Evolutionary conservation across 1,139 yeast species (phyloP).

Genomic region (Debaryomyces singareniensis): DNA sequence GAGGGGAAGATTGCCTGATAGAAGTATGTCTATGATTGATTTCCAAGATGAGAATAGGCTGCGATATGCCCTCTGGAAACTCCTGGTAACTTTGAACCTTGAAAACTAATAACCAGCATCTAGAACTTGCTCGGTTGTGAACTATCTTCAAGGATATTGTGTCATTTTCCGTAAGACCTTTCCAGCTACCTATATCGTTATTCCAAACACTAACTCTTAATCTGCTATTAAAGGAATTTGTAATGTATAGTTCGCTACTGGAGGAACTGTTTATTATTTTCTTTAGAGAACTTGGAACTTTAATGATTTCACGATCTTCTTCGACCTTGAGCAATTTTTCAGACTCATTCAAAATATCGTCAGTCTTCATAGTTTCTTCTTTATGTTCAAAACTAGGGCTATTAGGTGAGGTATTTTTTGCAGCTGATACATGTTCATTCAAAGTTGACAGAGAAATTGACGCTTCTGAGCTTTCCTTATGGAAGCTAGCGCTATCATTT

Average conservation of each 20-base stretch:
- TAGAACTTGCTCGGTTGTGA: constrained; percentile 25
- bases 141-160: constrained; percentile 33
- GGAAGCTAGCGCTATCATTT: too few species aligned
- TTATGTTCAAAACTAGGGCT: constrained; percentile 1
- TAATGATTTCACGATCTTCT: constrained; percentile 14
- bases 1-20: constrained; percentile 31
- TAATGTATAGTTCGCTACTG: constrained; percentile 34
- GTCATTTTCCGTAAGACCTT: constrained; percentile 35
- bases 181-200: constrained; percentile 40
- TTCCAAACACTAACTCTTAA: constrained; percentile 42
- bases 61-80: constrained; percentile 26
- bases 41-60: constrained; percentile 31
- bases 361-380: too few species aligned
- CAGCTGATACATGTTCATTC: too few species aligned
- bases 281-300: constrained; percentile 32
- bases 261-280: constrained; percentile 33
- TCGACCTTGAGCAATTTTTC: constrained; percentile 3
- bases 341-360: constrained; percentile 11
- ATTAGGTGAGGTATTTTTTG: constrained; percentile 9
- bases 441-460: too few species aligned
- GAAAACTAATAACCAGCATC: constrained; percentile 37
- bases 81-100: constrained; percentile 33
- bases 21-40: constrained; percentile 17
- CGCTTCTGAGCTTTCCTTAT: too few species aligned
- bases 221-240: constrained; percentile 28